phyloP scores from a whole-genome alignment of 805 yeast genomes.

The Teunomyces lycoperdinae region DNA sequence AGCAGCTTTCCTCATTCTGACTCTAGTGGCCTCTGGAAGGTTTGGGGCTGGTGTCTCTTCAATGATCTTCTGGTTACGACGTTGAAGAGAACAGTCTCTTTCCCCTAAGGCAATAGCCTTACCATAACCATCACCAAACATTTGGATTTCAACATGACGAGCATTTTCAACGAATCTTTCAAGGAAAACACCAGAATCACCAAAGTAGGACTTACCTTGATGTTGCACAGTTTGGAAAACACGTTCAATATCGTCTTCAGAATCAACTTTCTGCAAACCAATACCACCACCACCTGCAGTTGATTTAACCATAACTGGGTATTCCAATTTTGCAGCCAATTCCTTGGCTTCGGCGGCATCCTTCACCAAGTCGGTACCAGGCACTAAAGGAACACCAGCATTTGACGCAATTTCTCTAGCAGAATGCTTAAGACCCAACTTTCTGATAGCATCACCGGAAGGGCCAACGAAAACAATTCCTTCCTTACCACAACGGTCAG shows the following conservation, averaged over 20 bases:
- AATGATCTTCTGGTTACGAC: slow-evolving; percentile 93
- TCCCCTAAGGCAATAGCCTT: slow-evolving; percentile 93
- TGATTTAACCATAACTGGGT: slow-evolving; percentile 93
- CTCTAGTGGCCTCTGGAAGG: slow-evolving; percentile 76
- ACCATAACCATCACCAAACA: slow-evolving; percentile 95
- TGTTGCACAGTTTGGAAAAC: slow-evolving; percentile 90
- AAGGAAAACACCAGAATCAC: slow-evolving; percentile 92
- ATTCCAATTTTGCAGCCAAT: slow-evolving; percentile 71
- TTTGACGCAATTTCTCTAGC: slow-evolving; percentile 89
- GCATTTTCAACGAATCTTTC: slow-evolving; percentile 95
- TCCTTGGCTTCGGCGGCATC: slow-evolving; percentile 70
- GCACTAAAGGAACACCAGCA: slow-evolving; percentile 95
- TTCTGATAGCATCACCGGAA: slow-evolving; percentile 86
- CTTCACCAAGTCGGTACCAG: slow-evolving; percentile 87
- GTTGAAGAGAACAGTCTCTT: slow-evolving; percentile 95
- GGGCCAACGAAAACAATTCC: slow-evolving; percentile 97
- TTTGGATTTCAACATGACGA: slow-evolving; percentile 94
- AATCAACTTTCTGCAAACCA: slow-evolving; percentile 91
- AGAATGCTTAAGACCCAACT: slow-evolving; percentile 90
- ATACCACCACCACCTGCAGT: slow-evolving; percentile 99
- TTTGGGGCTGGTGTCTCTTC: slow-evolving; percentile 99
- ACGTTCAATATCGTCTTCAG: slow-evolving; percentile 72
- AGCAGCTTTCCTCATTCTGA: slow-evolving; percentile 75
- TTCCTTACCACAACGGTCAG: slow-evolving; percentile 79
- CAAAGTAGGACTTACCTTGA: slow-evolving; percentile 90